A percentile compares a stretch with the other conserved stretches of the same genome.
Evolutionary conservation across 1,139 yeast species (phyloP).

Genomic region (Nadsonia commutata): DNA sequence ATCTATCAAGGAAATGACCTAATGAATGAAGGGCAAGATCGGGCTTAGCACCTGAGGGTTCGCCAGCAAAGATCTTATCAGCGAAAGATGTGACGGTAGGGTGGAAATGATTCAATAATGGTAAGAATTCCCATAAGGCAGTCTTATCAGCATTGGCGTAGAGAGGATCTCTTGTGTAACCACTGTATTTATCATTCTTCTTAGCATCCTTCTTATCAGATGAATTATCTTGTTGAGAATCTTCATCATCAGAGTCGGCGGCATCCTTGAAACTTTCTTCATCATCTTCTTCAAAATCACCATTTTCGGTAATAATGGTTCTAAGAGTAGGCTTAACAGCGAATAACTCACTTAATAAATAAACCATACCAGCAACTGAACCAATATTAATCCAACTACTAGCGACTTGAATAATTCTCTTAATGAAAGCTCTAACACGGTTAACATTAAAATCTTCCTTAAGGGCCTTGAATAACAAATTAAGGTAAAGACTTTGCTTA

Average conservation of each 20-base stretch:
- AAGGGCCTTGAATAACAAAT: constrained; percentile 69
- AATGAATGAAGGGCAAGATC: constrained; percentile 81
- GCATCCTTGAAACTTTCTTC: constrained; percentile 12
- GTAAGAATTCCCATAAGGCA: constrained; percentile 74
- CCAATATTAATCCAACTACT: constrained; percentile 81
- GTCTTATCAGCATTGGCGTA: constrained; percentile 71
- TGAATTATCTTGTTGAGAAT: constrained; percentile 8
- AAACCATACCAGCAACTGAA: constrained; percentile 81
- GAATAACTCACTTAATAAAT: constrained; percentile 54
- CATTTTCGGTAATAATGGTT: constrained; percentile 24
- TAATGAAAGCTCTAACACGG: constrained; percentile 79
- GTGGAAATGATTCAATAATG: constrained; percentile 69
- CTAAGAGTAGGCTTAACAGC: constrained; percentile 36
- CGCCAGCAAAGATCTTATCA: constrained; percentile 32
- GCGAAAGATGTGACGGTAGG: constrained; percentile 86
- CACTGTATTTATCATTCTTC: constrained; percentile 40
- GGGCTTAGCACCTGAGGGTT: constrained; percentile 45
- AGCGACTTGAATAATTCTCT: constrained; percentile 77
- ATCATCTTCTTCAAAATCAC: constrained; percentile 4
- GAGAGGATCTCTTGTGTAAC: constrained; percentile 81
- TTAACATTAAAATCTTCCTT: constrained; percentile 50
- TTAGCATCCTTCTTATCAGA: constrained; percentile 7
- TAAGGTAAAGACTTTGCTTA: constrained; percentile 68
- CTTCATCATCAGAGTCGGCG: constrained; percentile 23
- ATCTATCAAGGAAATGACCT: constrained; percentile 84